Evolutionary conservation across 768 basidiomycete genomes (phyloP), one percentile per base, ranked within the genome.

Genomic region (Steccherinum ochraceum): DNA sequence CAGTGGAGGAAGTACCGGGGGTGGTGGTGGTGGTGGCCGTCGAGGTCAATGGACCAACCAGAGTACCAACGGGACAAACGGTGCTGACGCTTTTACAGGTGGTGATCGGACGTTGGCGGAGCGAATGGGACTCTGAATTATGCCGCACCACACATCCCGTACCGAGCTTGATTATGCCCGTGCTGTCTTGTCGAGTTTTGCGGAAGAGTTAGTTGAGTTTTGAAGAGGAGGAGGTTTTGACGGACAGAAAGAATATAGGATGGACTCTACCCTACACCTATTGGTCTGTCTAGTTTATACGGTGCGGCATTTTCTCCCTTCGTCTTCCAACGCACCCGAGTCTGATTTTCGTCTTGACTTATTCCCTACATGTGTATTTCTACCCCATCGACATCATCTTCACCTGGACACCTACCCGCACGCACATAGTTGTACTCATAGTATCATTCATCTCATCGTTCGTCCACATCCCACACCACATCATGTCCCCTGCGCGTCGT

Each of bases 101-200:
- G 72, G 72, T 42, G 84, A 86, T 73, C 87, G 88, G 79, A 87
- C 89, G 74, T 81, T 91, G 73, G 85, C 83, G 66, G 86, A 90
- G 68, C 73, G 89, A 62, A 78, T 91, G 83, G 89, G 89, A 66
- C 75, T 89, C 40, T 87, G 69, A 77, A 59, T 5, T 7, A 45
- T 12, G n/a, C 25, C 30, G 30, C 30, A 35, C 30, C 30, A 35
- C 30, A 35, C 30, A 7, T 35, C 16, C 16, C 30, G 30, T 35
- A 35, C 7, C 30, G 30, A 35, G 30, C 30, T 35, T 35, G 30
- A 35, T 35, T 35, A 35, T 35, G n/a, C n/a, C n/a, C 11, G 23
- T 21, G 40, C 3, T 42, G 40, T 18, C 23, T 26, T 5, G 44
- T 23, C 44, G 13, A 21, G 18, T 23, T 23, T 42, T 42, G 18